Percentiles rank a stretch among this genome's conserved stretches.
These are phyloP conservation scores for Chlorociboria aeruginascens DNA, from an alignment of 495 filamentous ascomycete genomes.

Conservation along the genomic window DNA sequence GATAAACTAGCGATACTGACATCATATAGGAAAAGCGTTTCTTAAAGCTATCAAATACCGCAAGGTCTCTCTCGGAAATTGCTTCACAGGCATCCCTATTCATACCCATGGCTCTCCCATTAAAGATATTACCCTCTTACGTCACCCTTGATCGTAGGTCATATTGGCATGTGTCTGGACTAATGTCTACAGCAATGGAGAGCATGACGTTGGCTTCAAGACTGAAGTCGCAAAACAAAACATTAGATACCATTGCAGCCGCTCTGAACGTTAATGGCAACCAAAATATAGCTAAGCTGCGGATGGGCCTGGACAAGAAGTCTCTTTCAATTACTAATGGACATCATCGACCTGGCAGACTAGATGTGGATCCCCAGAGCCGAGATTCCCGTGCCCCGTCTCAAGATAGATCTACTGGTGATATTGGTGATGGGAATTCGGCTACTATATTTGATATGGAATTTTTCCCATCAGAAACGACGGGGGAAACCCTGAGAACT, in stretches of 20 bases:
- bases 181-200: conserved; percentile 71
- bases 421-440: conserved; percentile 20
- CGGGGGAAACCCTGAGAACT: conserved; percentile 11
- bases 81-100: conserved; percentile 64
- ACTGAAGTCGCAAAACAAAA: conserved; percentile 39
- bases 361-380: conserved; percentile 7
- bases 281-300: conserved; percentile 67
- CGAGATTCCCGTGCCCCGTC: conserved; percentile 6
- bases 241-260: conserved; percentile 52
- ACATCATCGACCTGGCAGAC: conserved; percentile 8
- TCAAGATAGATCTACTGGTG: conserved; percentile 13
- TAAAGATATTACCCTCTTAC: conserved; percentile 42
- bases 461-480: conserved; percentile 36
- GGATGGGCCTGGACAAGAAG: conserved; percentile 32
- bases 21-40: conserved; percentile 34
- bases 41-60: conserved; percentile 53
- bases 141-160: conserved; percentile 53
- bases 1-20: conserved; percentile 7
- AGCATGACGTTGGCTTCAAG: conserved; percentile 67
- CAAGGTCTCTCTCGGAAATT: conserved; percentile 52
- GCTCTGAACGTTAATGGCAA: conserved; percentile 65
- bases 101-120: conserved; percentile 59
- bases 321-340: conserved; percentile 11
- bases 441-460: conserved; percentile 41
- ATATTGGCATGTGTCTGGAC: conserved; percentile 69